Conservation (phyloP, 306 rosid genomes). For the Cicer arietinum region DNA sequence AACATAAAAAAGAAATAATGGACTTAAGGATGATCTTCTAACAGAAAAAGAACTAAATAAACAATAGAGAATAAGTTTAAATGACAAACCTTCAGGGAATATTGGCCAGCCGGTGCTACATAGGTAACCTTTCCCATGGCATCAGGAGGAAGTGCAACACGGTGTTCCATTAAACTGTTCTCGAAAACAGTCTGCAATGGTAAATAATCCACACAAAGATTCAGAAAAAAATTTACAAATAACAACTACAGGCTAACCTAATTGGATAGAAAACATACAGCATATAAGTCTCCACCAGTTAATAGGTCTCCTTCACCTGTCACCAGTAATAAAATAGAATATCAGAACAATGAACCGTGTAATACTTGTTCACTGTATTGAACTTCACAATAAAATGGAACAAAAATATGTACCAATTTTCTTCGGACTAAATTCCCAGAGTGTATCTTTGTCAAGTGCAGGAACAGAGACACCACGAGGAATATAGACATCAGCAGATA, state of each 20-base stretch:
- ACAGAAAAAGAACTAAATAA: conserved; percentile 19
- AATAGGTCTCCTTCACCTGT: conserved; percentile 92
- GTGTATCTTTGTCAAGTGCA: conserved; percentile 92
- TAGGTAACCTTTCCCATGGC: conserved; percentile 95
- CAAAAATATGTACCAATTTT: conserved; percentile 61
- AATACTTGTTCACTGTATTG: not conserved
- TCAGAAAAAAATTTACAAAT: conserved; percentile 36
- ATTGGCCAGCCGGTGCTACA: conserved; percentile 94
- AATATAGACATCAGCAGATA: conserved; percentile 95
- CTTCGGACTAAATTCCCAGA: conserved; percentile 96
- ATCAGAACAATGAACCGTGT: conserved; percentile 17
- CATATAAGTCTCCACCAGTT: conserved; percentile 97
- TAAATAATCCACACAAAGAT: conserved; percentile 35
- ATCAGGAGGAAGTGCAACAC: conserved; percentile 89
- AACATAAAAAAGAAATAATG: conserved; percentile 13
- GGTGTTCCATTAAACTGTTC: conserved; percentile 95
- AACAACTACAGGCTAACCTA: conserved; percentile 35
- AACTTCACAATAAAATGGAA: conserved; percentile 11
- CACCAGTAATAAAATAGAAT: conserved; percentile 38
- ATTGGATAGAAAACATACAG: conserved; percentile 66
- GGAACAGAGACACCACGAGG: conserved; percentile 99
- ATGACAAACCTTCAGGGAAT: conserved; percentile 76
- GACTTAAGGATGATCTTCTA: conserved; percentile 18
- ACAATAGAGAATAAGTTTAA: conserved; percentile 19
- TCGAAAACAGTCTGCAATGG: conserved; percentile 79